A percentile compares a stretch with the other conserved stretches of the same genome.
phyloP scores from a whole-genome alignment of 129 eudicot genomes.

The Flaveria trinervia region DNA sequence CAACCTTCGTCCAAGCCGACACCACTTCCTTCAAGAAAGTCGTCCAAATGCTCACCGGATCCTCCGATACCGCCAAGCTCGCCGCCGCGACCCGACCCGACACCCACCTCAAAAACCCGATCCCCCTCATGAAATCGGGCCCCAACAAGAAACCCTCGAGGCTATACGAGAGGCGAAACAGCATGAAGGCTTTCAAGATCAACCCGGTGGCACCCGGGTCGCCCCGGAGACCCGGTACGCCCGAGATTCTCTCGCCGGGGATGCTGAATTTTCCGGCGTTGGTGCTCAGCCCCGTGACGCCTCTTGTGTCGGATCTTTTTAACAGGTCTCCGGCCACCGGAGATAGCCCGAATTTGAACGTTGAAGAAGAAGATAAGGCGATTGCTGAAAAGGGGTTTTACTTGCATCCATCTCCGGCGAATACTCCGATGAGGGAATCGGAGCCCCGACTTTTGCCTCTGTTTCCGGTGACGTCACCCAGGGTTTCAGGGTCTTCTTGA shows the following conservation, averaged over 20 bases:
- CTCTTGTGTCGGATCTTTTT: conserved; percentile 88
- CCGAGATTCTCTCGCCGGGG: conserved; percentile 74
- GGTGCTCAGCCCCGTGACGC: conserved; percentile 84
- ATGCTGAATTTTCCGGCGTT: conserved; percentile 77
- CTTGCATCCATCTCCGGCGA: conserved; percentile 83
- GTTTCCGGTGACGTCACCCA: conserved; percentile 85
- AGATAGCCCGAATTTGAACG: conserved; percentile 29
- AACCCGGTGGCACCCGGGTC: conserved; percentile 66
- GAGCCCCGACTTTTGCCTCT: conserved; percentile 84
- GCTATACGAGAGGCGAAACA: conserved; percentile 74
- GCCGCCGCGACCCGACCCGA: conserved; percentile 51
- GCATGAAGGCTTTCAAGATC: conserved; percentile 67
- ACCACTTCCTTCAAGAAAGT: conserved; percentile 87
- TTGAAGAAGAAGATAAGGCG: conserved; percentile 69
- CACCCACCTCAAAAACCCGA: conserved; percentile 42
- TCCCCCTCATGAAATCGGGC: conserved; percentile 66
- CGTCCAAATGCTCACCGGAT: conserved; percentile 97
- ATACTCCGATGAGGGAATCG: conserved; percentile 67
- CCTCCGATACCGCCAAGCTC: conserved; percentile 65
- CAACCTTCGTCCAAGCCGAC: conserved; percentile 97
- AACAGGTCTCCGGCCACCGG: conserved; percentile 50
- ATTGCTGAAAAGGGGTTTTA: conserved; percentile 73
- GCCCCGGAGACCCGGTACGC: conserved; percentile 52
- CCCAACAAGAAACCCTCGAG: conserved; percentile 60
- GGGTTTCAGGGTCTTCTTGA: conserved; percentile 70